Conservation (phyloP, 2,329 filamentous ascomycete genomes). For the Alternaria arbusti region DNA sequence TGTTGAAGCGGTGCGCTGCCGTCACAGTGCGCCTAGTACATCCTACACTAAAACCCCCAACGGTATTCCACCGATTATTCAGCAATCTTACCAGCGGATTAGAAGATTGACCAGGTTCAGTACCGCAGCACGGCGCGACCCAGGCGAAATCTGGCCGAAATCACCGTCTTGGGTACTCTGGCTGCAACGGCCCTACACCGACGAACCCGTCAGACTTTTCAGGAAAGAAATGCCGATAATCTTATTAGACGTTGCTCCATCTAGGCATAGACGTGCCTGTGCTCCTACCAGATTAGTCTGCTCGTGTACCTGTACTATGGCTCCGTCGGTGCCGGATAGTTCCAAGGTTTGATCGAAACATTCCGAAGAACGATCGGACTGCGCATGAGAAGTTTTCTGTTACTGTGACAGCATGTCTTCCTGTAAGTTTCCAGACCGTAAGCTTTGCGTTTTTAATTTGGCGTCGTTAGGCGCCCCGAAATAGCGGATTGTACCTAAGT, state of each 20-base stretch:
- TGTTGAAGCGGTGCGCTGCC: neutral
- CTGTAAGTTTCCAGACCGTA: neutral
- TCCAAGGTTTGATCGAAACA: too few relatives aligned
- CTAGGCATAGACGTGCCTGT: neutral
- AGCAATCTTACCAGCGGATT: neutral
- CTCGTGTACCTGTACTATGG: neutral
- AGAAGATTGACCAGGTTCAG: neutral
- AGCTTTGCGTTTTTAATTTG: neutral
- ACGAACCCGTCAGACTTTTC: neutral
- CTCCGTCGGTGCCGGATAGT: neutral
- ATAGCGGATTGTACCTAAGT: neutral
- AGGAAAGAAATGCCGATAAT: neutral
- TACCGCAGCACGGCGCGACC: neutral
- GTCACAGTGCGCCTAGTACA: neutral
- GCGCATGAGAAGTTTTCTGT: neutral
- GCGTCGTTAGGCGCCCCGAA: neutral
- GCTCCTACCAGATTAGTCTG: neutral
- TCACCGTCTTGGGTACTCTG: neutral
- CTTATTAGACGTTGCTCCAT: neutral
- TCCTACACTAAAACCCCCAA: neutral
- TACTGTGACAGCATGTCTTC: neutral
- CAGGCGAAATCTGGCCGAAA: neutral
- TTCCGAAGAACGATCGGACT: neutral
- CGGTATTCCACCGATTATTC: neutral
- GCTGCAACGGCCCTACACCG: neutral